A percentile compares a stretch with the other conserved stretches of the same genome.
Evolutionary conservation across 495 filamentous ascomycete species (phyloP).

Genomic region (Achaetomiella virescens): DNA sequence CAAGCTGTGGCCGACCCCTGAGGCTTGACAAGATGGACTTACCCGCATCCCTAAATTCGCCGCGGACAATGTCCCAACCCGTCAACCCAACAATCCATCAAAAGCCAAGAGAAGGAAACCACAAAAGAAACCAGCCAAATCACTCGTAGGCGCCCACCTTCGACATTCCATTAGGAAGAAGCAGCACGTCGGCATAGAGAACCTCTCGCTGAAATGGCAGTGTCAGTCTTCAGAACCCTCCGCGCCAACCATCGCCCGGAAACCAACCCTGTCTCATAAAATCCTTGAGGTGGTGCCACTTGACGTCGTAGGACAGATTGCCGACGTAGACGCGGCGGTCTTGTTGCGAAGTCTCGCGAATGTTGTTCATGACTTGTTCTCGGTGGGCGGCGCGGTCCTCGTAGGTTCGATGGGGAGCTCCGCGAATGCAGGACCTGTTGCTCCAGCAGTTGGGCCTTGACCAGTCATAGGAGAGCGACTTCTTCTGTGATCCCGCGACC

Average conservation of each 20-base stretch:
- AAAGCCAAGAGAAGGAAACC: constrained; percentile 62
- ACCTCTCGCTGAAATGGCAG: constrained; percentile 73
- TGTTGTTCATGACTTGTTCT: constrained; percentile 91
- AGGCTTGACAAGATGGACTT: constrained; percentile 38
- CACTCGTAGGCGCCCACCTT: constrained; percentile 96
- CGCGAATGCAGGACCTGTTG: constrained; percentile 49
- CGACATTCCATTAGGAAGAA: constrained; percentile 99
- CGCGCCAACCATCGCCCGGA: neutral
- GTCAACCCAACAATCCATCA: constrained; percentile 99
- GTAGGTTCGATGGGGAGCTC: constrained; percentile 62
- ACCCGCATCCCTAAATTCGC: constrained; percentile 99
- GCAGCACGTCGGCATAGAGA: constrained; percentile 97
- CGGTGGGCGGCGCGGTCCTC: constrained; percentile 82
- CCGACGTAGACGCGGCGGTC: constrained; percentile 99
- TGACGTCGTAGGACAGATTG: constrained; percentile 98
- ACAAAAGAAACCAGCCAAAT: constrained; percentile 78
- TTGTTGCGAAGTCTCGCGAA: constrained; percentile 92
- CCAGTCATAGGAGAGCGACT: constrained; percentile 84
- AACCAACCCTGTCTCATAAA: constrained; percentile 98
- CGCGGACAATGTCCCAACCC: constrained; percentile 90
- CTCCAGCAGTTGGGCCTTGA: constrained; percentile 61
- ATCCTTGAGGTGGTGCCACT: constrained; percentile 99
- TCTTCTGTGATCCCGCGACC: constrained; percentile 74
- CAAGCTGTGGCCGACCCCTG: neutral
- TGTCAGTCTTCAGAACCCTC: neutral